Conservation (phyloP, 106 monocot species). For the Dendrobium officinale region DNA sequence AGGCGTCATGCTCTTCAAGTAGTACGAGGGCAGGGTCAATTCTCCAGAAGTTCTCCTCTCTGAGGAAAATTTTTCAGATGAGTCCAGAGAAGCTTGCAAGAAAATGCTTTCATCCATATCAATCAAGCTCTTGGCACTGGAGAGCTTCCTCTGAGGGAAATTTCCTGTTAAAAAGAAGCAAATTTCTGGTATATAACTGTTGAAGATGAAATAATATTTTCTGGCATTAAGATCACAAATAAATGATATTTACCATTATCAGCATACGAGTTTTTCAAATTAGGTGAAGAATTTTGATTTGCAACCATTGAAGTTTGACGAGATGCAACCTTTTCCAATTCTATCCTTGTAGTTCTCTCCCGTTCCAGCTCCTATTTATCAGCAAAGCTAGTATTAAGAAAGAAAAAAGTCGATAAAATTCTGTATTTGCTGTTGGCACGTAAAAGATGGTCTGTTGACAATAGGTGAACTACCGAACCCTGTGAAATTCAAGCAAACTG, state of each 20-base stretch:
- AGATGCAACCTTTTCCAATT: constrained; percentile 62
- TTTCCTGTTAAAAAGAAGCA: constrained; percentile 42
- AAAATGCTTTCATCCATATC: constrained; percentile 77
- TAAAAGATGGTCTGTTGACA: neutral
- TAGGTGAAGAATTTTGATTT: constrained; percentile 40
- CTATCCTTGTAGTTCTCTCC: constrained; percentile 60
- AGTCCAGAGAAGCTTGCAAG: constrained; percentile 70
- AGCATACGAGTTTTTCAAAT: constrained; percentile 12
- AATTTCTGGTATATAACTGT: neutral
- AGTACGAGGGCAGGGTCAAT: constrained; percentile 55
- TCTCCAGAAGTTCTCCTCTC: constrained; percentile 66
- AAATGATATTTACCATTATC: constrained; percentile 46
- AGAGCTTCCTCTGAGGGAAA: constrained; percentile 35
- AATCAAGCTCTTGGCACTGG: constrained; percentile 58
- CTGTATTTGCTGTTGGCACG: neutral
- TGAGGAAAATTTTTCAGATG: constrained; percentile 36
- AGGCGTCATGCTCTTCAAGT: constrained; percentile 90
- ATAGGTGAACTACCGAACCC: neutral
- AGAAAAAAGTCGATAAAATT: neutral
- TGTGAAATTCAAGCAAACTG: neutral
- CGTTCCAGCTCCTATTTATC: constrained; percentile 74
- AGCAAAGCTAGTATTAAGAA: neutral
- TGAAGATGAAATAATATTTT: neutral
- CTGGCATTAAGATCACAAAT: neutral
- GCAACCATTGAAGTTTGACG: constrained; percentile 35